A percentile compares a stretch with the other conserved stretches of the same genome.
These are phyloP conservation scores for Lablab purpureus DNA, from an alignment of 306 rosid genomes.

Conservation along the genomic window DNA sequence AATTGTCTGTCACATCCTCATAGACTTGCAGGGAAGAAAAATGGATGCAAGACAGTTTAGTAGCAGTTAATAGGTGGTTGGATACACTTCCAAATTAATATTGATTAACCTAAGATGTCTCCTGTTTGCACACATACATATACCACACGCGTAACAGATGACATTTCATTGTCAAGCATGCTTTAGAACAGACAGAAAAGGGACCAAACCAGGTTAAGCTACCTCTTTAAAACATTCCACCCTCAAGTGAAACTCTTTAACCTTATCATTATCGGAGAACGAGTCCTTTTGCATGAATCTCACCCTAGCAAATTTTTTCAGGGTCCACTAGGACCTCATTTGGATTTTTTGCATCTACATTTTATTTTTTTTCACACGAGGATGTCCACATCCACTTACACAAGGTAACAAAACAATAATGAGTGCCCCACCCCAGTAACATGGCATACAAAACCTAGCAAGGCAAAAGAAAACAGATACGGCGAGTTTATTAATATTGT, in stretches of 20 bases:
- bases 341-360: slow-evolving; percentile 1
- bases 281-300: slow-evolving; percentile 13
- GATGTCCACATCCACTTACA: slow-evolving; percentile 11
- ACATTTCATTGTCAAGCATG: slow-evolving; percentile 29
- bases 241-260: slow-evolving; percentile 26
- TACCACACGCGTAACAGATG: slow-evolving; percentile 42
- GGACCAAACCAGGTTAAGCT: slow-evolving; percentile 10
- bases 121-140: background rate
- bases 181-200: slow-evolving; percentile 40
- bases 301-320: slow-evolving; percentile 12
- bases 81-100: background rate
- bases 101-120: slow-evolving; percentile 30
- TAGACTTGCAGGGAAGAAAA: slow-evolving; percentile 3
- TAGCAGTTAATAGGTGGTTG: background rate
- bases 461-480: slow-evolving; percentile 15
- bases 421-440: background rate
- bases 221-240: slow-evolving; percentile 29
- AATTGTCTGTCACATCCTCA: background rate
- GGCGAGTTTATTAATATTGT: slow-evolving; percentile 31
- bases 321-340: slow-evolving; percentile 3
- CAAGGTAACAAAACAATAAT: slow-evolving; percentile 16
- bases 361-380: background rate
- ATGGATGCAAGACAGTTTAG: background rate
- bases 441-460: background rate
- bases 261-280: slow-evolving; percentile 19